These are phyloP conservation scores for Ogataea nonfermentans DNA, from an alignment of 805 yeast genomes.

Conservation along the genomic window DNA sequence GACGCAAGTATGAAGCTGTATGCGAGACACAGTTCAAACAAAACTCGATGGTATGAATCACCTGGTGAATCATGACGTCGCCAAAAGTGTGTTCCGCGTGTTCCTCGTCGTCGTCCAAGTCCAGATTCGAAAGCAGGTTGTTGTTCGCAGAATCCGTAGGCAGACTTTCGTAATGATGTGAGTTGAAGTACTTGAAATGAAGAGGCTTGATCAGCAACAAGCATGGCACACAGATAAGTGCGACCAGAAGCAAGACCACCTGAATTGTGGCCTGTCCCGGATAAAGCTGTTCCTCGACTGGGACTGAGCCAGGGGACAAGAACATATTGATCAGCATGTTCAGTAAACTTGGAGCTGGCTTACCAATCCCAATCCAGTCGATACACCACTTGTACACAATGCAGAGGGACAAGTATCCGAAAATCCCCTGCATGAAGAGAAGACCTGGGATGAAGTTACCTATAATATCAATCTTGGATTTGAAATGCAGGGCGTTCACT, in stretches of 20 bases:
- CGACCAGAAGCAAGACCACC: constrained; percentile 65
- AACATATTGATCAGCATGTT: constrained; percentile 97
- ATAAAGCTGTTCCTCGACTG: constrained; percentile 74
- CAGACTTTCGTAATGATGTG: constrained; percentile 51
- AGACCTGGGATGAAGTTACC: constrained; percentile 96
- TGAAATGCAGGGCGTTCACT: constrained; percentile 70
- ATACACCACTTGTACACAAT: constrained; percentile 93
- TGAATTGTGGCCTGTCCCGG: constrained; percentile 79
- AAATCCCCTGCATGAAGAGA: constrained; percentile 92
- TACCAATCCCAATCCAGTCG: constrained; percentile 78
- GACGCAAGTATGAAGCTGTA: constrained; percentile 92
- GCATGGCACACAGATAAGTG: constrained; percentile 91
- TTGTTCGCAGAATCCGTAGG: constrained; percentile 30
- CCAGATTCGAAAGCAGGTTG: constrained; percentile 33
- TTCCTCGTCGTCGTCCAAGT: constrained; percentile 50
- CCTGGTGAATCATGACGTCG: constrained; percentile 94
- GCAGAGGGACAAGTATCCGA: constrained; percentile 84
- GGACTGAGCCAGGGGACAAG: constrained; percentile 82
- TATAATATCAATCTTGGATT: constrained; percentile 72
- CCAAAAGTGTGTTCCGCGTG: constrained; percentile 72
- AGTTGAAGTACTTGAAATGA: constrained; percentile 41
- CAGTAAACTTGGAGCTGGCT: constrained; percentile 87
- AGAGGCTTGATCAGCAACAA: constrained; percentile 81
- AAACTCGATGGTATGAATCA: constrained; percentile 95
- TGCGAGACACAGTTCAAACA: constrained; percentile 97